Conservation (phyloP, 129 eudicot species). For the Silybum marianum region DNA sequence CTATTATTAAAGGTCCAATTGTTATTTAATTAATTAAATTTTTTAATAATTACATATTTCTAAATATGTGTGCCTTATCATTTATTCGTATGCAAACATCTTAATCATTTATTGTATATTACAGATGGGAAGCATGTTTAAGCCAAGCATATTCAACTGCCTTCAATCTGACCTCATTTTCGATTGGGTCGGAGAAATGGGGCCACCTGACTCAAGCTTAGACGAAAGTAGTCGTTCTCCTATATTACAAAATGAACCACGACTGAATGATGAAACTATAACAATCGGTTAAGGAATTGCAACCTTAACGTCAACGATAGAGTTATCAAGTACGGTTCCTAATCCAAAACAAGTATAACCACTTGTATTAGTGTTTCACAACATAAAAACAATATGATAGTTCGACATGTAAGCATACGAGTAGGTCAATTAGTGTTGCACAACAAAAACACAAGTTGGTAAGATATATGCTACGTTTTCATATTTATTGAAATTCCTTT, state of each 20-base stretch:
- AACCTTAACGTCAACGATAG: constrained; percentile 16
- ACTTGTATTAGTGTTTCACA: not conserved
- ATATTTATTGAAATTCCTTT: too few relatives aligned
- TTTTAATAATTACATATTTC: not conserved
- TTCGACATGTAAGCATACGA: too few relatives aligned
- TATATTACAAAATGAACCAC: constrained; percentile 40
- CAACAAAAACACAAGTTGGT: too few relatives aligned
- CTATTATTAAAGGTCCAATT: not conserved
- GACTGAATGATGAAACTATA: constrained; percentile 11
- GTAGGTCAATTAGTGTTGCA: too few relatives aligned
- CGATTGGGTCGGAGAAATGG: constrained; percentile 26
- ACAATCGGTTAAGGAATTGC: constrained; percentile 18
- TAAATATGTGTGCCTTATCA: not conserved
- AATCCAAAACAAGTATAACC: constrained; percentile 3
- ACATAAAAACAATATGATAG: too few relatives aligned
- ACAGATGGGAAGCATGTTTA: constrained; percentile 80
- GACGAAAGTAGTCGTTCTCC: constrained; percentile 10
- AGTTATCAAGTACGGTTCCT: constrained; percentile 24
- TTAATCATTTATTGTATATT: not conserved
- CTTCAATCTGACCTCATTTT: constrained; percentile 22
- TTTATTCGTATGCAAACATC: not conserved
- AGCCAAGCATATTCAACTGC: constrained; percentile 52
- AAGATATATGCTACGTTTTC: too few relatives aligned
- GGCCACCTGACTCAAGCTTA: not conserved
- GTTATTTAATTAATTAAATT: not conserved